Evolutionary conservation across 371 early-diverging fungal species (phyloP).

Genomic region (Syncephalis plumigaleata): DNA sequence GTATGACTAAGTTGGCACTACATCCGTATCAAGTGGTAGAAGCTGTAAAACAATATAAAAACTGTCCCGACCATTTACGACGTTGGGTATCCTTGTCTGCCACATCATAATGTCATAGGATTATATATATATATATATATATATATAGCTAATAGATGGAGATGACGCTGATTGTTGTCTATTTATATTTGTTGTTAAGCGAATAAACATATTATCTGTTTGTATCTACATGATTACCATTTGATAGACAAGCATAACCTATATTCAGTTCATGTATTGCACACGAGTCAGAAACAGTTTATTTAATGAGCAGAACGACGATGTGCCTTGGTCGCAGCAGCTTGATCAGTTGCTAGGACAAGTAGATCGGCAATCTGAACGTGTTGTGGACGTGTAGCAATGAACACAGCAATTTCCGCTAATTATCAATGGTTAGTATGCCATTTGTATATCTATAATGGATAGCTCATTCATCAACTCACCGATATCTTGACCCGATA

Average conservation of each 20-base stretch:
- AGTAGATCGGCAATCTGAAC: conserved; percentile 68
- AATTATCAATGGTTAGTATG: conserved; percentile 7
- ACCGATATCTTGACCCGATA: conserved; percentile 20
- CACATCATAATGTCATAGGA: not conserved
- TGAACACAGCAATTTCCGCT: conserved; percentile 70
- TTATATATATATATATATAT: not conserved
- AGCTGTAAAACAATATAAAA: conserved; percentile 27
- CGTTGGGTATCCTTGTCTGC: conserved; percentile 19
- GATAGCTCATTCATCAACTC: conserved; percentile 14
- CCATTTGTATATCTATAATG: not conserved
- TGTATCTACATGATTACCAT: too few species aligned
- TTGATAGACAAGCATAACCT: too few species aligned
- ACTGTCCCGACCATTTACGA: conserved; percentile 29
- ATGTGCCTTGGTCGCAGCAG: conserved; percentile 29
- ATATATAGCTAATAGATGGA: not conserved
- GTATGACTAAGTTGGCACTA: conserved; percentile 61
- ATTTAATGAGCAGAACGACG: conserved; percentile 2
- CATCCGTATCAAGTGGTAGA: conserved; percentile 51
- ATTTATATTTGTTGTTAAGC: too few species aligned
- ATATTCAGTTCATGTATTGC: too few species aligned
- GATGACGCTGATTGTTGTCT: too few species aligned
- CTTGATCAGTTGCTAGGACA: conserved; percentile 60
- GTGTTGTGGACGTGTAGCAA: conserved; percentile 61
- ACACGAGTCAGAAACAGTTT: too few species aligned
- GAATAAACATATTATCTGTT: too few species aligned